Evolutionary conservation across 2,329 filamentous ascomycete species (phyloP), one percentile per base, ranked within the genome.

Genomic region (Colletotrichum lini): DNA sequence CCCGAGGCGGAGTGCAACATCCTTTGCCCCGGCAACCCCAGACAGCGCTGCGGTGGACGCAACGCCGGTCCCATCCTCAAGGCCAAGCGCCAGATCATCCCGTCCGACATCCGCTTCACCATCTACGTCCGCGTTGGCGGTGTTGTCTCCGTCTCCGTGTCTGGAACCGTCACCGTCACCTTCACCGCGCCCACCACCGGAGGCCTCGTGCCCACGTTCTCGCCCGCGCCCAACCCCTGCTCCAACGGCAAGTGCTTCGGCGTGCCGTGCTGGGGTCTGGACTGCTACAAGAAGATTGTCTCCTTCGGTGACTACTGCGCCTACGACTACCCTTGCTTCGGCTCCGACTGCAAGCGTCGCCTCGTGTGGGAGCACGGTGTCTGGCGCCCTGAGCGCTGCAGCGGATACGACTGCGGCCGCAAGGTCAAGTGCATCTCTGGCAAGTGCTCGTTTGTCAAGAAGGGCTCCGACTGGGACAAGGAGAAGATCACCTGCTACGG

Each of bases 11-110:
- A 65, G 53, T 87, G 86, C 72, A 75, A 82, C 67, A 73, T 74
- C 4, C 75, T 76, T 0, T 87, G 86, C 69, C 82, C 84, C 0
- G 85, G 85, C 0, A 77, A 85, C 68, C 67, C 73, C 0, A 16
- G 16, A 2, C 74, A 85, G 74, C 78, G 80, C 69, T 88, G 86
- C 75, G 85, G 85, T 54, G 85, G 85, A 10, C 72, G 78, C 21
- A n/a, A n/a, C n/a, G n/a, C n/a, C n/a, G n/a, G n/a, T n/a, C n/a
- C n/a, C 13, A n/a, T 45, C 21, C 10, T 50, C 15, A 73, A 68
- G 67, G 53, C 47, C n/a, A 58, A 73, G 68, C 35, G 38, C n/a
- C 6, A 35, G 0, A 2, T 59, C 26, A 40, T 70, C 42, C 26
- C 68, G 4, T 5, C 58, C 12, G 21, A 58, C 58, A 21, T 72